phyloP scores from a whole-genome alignment of 2,329 filamentous ascomycete species.

The Ophiocordyceps camponoti-rufipedis region DNA sequence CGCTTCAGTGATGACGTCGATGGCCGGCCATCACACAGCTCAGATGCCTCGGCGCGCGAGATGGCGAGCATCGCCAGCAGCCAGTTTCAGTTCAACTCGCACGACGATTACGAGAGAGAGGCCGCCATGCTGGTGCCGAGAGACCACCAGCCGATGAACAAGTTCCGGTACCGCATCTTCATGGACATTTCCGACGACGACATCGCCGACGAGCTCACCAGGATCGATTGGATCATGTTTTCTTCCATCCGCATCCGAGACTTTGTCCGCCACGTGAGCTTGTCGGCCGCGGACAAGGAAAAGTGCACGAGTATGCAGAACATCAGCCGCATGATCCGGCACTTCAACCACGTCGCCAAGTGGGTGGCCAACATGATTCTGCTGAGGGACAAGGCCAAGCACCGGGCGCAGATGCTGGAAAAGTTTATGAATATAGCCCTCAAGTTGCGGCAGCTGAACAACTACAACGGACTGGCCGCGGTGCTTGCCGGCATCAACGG shows the following conservation, averaged over 20 bases:
- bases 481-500: conserved; percentile 85
- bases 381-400: conserved; percentile 87
- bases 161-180: conserved; percentile 75
- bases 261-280: conserved; percentile 75
- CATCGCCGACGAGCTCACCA: conserved; percentile 77
- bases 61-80: conserved; percentile 19
- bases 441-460: conserved; percentile 79
- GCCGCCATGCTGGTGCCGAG: conserved; percentile 54
- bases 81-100: conserved; percentile 41
- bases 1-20: conserved; percentile 28
- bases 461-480: conserved; percentile 93
- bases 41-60: conserved; percentile 22
- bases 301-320: conserved; percentile 63
- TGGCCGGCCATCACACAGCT: conserved; percentile 26
- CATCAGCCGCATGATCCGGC: conserved; percentile 84
- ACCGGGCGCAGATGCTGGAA: conserved; percentile 76
- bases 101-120: conserved; percentile 67
- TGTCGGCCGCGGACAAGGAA: conserved; percentile 52
- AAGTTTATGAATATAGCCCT: conserved; percentile 87
- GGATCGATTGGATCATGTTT: conserved; percentile 98
- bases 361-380: conserved; percentile 75
- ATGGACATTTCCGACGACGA: conserved; percentile 75
- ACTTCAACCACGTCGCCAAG: conserved; percentile 73
- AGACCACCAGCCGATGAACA: conserved; percentile 53
- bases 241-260: conserved; percentile 86